Evolutionary conservation across 2,329 filamentous ascomycete species (phyloP), one percentile per base, ranked within the genome.

Genomic region (Amphichorda felina): DNA sequence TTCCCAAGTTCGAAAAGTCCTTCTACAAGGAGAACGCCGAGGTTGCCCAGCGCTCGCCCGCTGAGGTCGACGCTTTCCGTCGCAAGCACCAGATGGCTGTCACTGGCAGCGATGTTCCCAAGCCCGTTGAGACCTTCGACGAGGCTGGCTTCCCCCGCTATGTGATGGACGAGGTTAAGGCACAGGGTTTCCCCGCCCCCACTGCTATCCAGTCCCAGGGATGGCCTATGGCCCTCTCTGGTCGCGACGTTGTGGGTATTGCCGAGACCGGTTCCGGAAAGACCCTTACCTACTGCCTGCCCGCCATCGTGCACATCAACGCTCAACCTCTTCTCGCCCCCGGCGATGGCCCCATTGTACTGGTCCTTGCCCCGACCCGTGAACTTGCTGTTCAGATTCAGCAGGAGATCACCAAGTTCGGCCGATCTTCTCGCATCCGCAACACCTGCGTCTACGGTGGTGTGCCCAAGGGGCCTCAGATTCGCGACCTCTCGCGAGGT

Each of bases 391-490:
- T 96, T 39, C 91, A 98, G 66, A 98, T 98, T 58, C 89, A 98
- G 64, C 78, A 94, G 53, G 91, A 98, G 65, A 94, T 96, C 57
- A 93, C 83, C 65, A 98, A 96, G 61, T 98, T 96, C 50, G 91
- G 91, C 54, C 91, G 91, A 62, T 96, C 91, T 7, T 96, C 91
- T 30, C 84, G 89, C 52, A 96, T 98, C 52, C 82, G 91, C 60
- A 96, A 96, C 68, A 96, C 91, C 27, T 98, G 91, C 59, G 89
- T 98, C 41, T 98, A 98, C 63, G 91, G 91, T 61, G 91, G 91
- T 80, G 91, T 98, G 28, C 91, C 91, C 52, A 95, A 94, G 71
- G 91, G 91, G 38, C 84, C 84, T 44, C 91, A 98, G 61, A 96
- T 96, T 47, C 83, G 91, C 45, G 91, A 98, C 53, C 79, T 98